Evolutionary conservation across 1,139 yeast genomes (phyloP), one percentile per base, ranked within the genome.

Genomic region (Petasospora rhodanensis): DNA sequence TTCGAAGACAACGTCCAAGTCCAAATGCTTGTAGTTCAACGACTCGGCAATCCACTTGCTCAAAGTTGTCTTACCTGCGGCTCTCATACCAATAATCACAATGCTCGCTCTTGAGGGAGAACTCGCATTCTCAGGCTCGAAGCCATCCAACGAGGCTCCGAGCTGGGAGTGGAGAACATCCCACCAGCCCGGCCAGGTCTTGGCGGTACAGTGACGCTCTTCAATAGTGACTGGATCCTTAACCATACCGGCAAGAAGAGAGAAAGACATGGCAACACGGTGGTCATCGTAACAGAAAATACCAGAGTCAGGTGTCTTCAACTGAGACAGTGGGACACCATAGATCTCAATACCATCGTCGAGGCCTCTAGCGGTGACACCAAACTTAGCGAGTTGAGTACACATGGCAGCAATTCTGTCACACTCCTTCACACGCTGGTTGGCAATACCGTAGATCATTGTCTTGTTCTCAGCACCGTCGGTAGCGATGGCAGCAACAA

Each of bases 121-220:
- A 12, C 24, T 28, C 13, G 34, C 26, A 28, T 35, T 28, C 18
- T 37, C 42, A 6, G 48, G 51, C 50, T 83, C 94, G 50, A 66
- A 68, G 16, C 98, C 98, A 48, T 76, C 80, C 28, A 91, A 59
- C 12, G 59, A 56, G 22, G 75, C 80, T 19, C 77, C 73, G 52
- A 91, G 76, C 40, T 69, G 63, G 37, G 82, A 73, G 52, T 79
- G 86, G 43, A 91, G 68, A 31, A 81, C 72, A 60, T 91, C 99
- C 98, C 98, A 91, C 98, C 98, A 91, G 27, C 97, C 97, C 14
- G 99, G 99, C 99, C 99, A 91, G 0, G 99, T 91, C 64, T 91
- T 91, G 39, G 93, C 94, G 4, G 96, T 93, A 56, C 96, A 86
- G 20, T 83, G 72, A 61, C 97, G 77, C 56, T 89, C 96, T 48